Base-by-base conservation (phyloP, 495 filamentous ascomycete species). In the Talaromyces ruber region DNA sequence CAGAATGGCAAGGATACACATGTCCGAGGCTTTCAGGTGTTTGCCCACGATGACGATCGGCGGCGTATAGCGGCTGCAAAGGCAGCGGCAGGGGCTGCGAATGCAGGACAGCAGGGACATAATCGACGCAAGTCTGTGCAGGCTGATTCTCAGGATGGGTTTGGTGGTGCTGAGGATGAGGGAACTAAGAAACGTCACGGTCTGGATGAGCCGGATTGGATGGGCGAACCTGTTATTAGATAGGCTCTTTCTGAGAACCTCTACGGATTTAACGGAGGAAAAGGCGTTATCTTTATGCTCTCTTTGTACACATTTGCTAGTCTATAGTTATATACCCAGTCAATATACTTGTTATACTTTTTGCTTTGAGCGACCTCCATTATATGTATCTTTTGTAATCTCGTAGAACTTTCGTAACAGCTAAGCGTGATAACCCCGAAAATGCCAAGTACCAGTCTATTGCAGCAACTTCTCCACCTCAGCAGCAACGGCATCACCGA, bases 1-100 rank as follows among this genome's bases (percentile, higher is more conserved):
- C 94, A 98, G 79, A 98, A 98, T 72, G 94, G 94, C 60, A 98
- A 98, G 71, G 94, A 98, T 72, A 98, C 94, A 3, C 94, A 98
- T 81, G 85, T 98, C 45, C 86, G 94, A 39, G 93, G 91, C 0
- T 81, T 98, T 70, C 93, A 97, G 80, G 85, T 98, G 26, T 98
- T 91, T 70, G 90, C 90, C 5, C 74, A 81, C 47, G 92, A 97
- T 64, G 81, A 84, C 52, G 72, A 65, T 34, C 70, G 72, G 0
- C 67, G 70, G 0, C 70, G 70, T 1, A 60, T 71, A 32, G 71
- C 63, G 16, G 68, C 66, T 65, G 76, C 70, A 16, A 71, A 74
- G 16, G 74, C 58, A 21, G 24, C 32, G n/a, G 62, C 37, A 11
- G 54, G 30, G 16, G 75, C 75, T 47, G 75, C 74, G 32, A 72